These are phyloP conservation scores for Pelagomonas calceolata DNA, from an alignment of 108 stramenopile genomes.

Conservation along the genomic window DNA sequence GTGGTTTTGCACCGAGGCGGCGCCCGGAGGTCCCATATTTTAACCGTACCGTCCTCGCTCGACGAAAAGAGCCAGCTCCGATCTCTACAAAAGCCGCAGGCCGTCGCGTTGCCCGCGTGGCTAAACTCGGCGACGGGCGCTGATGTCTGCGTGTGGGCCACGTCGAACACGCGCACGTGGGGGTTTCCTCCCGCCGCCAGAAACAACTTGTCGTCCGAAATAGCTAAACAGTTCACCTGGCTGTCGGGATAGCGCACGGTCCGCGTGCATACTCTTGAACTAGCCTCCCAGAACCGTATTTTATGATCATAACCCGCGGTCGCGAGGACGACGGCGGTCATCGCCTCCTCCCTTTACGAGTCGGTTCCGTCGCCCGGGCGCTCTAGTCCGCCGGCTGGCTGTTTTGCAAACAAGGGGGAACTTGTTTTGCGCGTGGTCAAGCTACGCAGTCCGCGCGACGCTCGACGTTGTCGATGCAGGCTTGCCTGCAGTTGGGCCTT, in stretches of 20 bases:
- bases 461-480: no score
- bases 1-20: conserved; percentile 62
- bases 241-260: conserved; percentile 78
- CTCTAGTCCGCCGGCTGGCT: no score
- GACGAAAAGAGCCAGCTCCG: conserved; percentile 36
- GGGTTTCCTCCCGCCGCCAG: conserved; percentile 93
- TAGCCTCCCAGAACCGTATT: conserved; percentile 96
- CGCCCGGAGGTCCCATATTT: conserved; percentile 83
- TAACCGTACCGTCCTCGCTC: conserved; percentile 55
- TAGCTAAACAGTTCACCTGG: conserved; percentile 87
- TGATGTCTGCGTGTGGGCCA: conserved; percentile 4
- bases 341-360: no score
- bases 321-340: conserved; percentile 68
- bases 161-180: conserved; percentile 72
- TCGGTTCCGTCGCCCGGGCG: no score
- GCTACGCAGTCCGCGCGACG: no score
- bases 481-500: no score
- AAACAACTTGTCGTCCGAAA: conserved; percentile 78
- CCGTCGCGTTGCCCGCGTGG: conserved; percentile 78
- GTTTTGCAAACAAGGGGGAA: no score
- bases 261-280: conserved; percentile 71
- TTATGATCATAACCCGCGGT: conserved; percentile 95
- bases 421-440: no score
- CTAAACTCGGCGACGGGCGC: conserved; percentile 33
- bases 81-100: conserved; percentile 89